Conservation (phyloP, 805 yeast species). For the Pichia paraexigua region DNA sequence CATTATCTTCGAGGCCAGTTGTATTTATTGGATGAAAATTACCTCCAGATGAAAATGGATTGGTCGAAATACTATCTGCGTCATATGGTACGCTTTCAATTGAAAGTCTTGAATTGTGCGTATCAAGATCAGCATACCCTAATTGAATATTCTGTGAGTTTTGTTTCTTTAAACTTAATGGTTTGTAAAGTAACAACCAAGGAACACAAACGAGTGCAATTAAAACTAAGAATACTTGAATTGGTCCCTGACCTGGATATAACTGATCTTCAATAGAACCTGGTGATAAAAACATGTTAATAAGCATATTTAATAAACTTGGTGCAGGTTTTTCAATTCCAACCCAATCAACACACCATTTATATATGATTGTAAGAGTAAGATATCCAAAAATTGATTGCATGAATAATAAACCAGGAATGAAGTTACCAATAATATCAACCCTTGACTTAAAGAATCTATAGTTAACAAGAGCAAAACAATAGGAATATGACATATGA, state of each 20-base stretch:
- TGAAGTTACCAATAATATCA: constrained; percentile 64
- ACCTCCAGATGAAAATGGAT: neutral
- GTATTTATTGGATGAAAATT: neutral
- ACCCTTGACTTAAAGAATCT: constrained; percentile 48
- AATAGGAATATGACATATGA: constrained; percentile 66
- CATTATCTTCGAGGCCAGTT: constrained; percentile 24
- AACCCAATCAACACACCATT: constrained; percentile 70
- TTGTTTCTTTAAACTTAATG: constrained; percentile 36
- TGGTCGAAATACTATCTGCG: neutral
- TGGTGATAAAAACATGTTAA: constrained; percentile 68
- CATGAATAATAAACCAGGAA: constrained; percentile 70
- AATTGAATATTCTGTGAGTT: constrained; percentile 44
- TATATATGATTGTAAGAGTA: constrained; percentile 57
- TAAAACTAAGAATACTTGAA: constrained; percentile 49
- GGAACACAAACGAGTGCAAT: constrained; percentile 66
- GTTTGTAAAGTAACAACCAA: constrained; percentile 62
- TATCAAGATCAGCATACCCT: constrained; percentile 42
- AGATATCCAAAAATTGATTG: constrained; percentile 70
- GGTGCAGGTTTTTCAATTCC: constrained; percentile 59
- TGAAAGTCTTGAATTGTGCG: constrained; percentile 5
- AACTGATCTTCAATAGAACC: constrained; percentile 59
- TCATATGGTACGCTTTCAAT: constrained; percentile 6
- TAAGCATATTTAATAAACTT: constrained; percentile 64
- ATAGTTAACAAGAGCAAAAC: constrained; percentile 60
- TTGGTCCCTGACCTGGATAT: constrained; percentile 54